Percentiles rank a stretch among this genome's conserved stretches.
These are phyloP conservation scores for Cenchrus fungigraminus DNA, from an alignment of 176 grass and related monocot species.

Conservation along the genomic window DNA sequence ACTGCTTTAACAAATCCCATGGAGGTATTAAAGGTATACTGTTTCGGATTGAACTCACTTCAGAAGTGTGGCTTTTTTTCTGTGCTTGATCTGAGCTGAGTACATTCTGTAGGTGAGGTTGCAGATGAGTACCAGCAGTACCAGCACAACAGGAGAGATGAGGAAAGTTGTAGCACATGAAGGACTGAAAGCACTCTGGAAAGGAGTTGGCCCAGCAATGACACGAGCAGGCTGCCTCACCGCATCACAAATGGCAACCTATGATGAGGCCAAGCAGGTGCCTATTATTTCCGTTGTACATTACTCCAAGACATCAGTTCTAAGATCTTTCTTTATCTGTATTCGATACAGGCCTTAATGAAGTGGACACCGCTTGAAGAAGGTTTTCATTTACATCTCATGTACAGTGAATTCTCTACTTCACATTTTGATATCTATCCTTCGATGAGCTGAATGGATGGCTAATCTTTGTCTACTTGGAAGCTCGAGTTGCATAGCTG, in stretches of 20 bases:
- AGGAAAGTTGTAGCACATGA: constrained; percentile 73
- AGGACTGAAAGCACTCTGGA: constrained; percentile 87
- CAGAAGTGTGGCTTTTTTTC: constrained; percentile 7
- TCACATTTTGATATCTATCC: constrained; percentile 33
- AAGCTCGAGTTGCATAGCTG: constrained; percentile 95
- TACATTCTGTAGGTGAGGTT: constrained; percentile 70
- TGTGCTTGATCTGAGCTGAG: constrained; percentile 22
- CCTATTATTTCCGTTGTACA: neutral
- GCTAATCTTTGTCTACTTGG: constrained; percentile 44
- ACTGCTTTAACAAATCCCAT: constrained; percentile 84
- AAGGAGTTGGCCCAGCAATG: constrained; percentile 98
- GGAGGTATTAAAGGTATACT: constrained; percentile 85
- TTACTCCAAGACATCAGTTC: neutral
- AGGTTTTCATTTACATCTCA: constrained; percentile 91
- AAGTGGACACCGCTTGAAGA: constrained; percentile 83
- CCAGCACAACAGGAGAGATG: constrained; percentile 62
- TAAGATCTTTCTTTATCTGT: constrained; percentile 16
- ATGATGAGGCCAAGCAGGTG: constrained; percentile 91
- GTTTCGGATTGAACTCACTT: constrained; percentile 25
- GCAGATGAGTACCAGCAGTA: constrained; percentile 73
- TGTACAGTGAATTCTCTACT: constrained; percentile 68
- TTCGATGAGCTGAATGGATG: constrained; percentile 42
- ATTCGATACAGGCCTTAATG: constrained; percentile 66
- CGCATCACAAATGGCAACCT: constrained; percentile 96
- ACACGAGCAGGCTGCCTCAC: constrained; percentile 85